Evolutionary conservation across 2,329 filamentous ascomycete species (phyloP).

Genomic region (Calonectria pseudoturangicola): DNA sequence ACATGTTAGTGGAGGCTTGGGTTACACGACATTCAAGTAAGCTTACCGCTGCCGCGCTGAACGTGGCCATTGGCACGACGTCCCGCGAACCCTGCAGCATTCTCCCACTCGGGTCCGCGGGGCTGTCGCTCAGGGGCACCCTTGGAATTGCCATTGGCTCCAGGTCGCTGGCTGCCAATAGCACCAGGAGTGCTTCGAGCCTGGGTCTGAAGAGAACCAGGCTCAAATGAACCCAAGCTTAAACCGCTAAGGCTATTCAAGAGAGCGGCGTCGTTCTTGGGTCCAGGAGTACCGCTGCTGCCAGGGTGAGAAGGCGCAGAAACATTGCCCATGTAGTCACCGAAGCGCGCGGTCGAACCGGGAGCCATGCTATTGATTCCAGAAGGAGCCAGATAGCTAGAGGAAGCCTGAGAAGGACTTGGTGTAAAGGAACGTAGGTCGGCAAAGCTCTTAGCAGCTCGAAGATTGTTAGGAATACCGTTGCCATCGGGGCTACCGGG

Average conservation of each 20-base stretch:
- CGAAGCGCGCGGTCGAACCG: conserved; percentile 63
- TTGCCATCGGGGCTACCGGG: conserved; percentile 83
- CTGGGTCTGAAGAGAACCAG: conserved; percentile 60
- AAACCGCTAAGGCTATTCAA: conserved; percentile 70
- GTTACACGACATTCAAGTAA: background rate
- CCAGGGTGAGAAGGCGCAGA: conserved; percentile 59
- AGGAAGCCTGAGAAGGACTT: conserved; percentile 89
- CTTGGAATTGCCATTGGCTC: conserved; percentile 66
- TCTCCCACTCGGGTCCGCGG: conserved; percentile 79
- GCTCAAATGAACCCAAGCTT: conserved; percentile 72
- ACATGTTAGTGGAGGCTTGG: conserved; percentile 40
- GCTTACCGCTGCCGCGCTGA: conserved; percentile 77
- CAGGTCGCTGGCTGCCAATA: conserved; percentile 79
- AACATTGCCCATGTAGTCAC: conserved; percentile 64
- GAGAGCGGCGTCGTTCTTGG: conserved; percentile 63
- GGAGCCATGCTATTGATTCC: conserved; percentile 74
- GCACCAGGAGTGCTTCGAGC: conserved; percentile 73
- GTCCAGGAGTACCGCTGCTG: conserved; percentile 62
- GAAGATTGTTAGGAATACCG: conserved; percentile 84
- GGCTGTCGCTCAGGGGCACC: conserved; percentile 77
- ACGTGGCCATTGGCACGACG: conserved; percentile 77
- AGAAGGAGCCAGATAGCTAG: conserved; percentile 79
- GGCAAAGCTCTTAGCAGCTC: conserved; percentile 96
- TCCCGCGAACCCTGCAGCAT: conserved; percentile 69
- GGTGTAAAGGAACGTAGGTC: conserved; percentile 96